A percentile compares a stretch with the other conserved stretches of the same genome.
phyloP scores from a whole-genome alignment of 2,329 filamentous ascomycete genomes.

The Alternaria consortialis region DNA sequence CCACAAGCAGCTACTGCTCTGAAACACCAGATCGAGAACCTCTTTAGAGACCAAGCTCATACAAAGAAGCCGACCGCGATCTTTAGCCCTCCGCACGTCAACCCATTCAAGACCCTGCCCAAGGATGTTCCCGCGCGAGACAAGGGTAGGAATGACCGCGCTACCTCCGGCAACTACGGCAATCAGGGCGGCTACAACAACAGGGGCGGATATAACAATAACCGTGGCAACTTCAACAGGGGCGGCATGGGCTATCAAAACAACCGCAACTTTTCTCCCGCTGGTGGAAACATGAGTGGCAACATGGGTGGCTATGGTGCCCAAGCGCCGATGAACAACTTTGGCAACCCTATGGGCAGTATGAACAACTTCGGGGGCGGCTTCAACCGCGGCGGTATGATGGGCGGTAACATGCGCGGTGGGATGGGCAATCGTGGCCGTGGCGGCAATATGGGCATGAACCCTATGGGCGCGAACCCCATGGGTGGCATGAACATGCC shows the following conservation, averaged over 20 bases:
- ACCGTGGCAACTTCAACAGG: conserved; percentile 46
- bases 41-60: conserved; percentile 65
- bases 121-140: conserved; percentile 83
- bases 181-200: conserved; percentile 60
- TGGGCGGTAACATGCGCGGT: conserved; percentile 53
- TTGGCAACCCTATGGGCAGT: conserved; percentile 49
- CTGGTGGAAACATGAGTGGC: conserved; percentile 48
- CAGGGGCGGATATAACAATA: conserved; percentile 54
- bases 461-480: conserved; percentile 45
- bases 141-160: conserved; percentile 69
- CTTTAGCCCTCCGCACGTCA: conserved; percentile 79
- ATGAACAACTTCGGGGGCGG: conserved; percentile 52
- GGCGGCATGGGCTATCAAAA: conserved; percentile 46
- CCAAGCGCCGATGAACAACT: conserved; percentile 56
- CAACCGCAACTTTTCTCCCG: conserved; percentile 50
- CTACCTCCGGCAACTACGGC: conserved; percentile 52
- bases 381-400: conserved; percentile 55
- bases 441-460: conserved; percentile 51
- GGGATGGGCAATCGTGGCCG: conserved; percentile 56
- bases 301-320: conserved; percentile 58
- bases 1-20: conserved; percentile 85
- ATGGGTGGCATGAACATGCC: conserved; percentile 55
- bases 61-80: conserved; percentile 74
- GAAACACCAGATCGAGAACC: conserved; percentile 80
- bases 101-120: conserved; percentile 89